phyloP scores from a whole-genome alignment of 169 alveolate genomes.

The Plasmodium coatneyi region DNA sequence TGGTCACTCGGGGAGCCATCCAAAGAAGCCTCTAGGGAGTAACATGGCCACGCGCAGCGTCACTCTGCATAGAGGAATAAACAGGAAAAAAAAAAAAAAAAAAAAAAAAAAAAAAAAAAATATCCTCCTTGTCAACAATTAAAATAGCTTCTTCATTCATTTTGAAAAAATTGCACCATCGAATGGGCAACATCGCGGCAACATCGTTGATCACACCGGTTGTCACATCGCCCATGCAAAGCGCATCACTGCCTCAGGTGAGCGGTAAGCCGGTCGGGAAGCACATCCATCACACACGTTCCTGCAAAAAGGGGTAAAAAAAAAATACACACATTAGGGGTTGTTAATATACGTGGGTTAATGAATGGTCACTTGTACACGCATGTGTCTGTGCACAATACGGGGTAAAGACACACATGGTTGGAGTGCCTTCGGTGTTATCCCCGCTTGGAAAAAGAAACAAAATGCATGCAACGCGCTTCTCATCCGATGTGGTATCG shows the following conservation, averaged over 20 bases:
- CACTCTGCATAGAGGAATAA: not conserved
- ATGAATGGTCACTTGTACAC: not conserved
- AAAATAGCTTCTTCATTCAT: not conserved
- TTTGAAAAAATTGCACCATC: not conserved
- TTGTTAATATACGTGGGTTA: not conserved
- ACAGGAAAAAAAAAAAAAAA: not conserved
- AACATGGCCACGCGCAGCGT: not conserved
- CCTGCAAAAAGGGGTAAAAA: not conserved
- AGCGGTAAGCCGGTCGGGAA: constrained; percentile 56
- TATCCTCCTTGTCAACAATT: not conserved
- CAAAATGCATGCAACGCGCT: not conserved
- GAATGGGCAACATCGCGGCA: not conserved
- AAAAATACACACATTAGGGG: not conserved
- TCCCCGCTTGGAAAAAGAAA: not conserved
- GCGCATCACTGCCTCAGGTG: constrained; percentile 56
- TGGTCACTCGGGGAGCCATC: not conserved
- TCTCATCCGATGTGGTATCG: not conserved
- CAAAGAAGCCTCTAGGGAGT: not conserved
- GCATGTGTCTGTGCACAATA: not conserved
- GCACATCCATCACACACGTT: constrained; percentile 52
- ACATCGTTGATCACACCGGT: not conserved
- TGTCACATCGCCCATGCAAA: not conserved
- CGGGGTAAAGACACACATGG: not conserved
- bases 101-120: not conserved
- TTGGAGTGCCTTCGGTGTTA: not conserved